Conservation (phyloP, 768 basidiomycete genomes). For the Porpolomopsis calyptriformis region DNA sequence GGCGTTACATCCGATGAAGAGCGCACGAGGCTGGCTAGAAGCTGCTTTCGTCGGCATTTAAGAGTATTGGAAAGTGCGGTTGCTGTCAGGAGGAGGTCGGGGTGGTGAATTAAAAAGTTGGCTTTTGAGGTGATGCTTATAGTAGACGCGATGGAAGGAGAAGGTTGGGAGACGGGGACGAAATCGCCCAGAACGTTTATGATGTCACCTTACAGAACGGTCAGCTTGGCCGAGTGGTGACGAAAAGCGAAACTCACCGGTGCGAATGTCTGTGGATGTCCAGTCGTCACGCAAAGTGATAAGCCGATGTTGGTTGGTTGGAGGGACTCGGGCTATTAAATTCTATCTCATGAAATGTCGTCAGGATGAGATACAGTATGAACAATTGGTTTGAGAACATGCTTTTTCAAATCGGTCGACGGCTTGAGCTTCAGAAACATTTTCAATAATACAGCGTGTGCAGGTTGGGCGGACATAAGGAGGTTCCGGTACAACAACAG, state of each 20-base stretch:
- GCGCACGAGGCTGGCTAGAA: constrained; percentile 58
- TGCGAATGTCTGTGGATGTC: constrained; percentile 49
- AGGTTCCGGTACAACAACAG: constrained; percentile 10
- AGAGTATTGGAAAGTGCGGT: constrained; percentile 79
- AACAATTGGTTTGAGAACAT: neutral
- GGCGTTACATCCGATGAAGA: constrained; percentile 47
- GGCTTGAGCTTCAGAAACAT: constrained; percentile 27
- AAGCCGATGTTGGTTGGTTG: constrained; percentile 27
- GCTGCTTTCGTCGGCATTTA: constrained; percentile 76
- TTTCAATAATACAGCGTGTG: constrained; percentile 48
- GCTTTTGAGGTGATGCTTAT: constrained; percentile 53
- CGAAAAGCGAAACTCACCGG: constrained; percentile 32
- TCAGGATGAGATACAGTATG: neutral
- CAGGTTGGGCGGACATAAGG: constrained; percentile 26
- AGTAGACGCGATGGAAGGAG: constrained; percentile 26
- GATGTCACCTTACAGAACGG: constrained; percentile 48
- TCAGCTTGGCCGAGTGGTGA: neutral
- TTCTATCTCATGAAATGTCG: constrained; percentile 32
- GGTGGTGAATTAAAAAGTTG: constrained; percentile 78
- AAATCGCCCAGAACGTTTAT: constrained; percentile 63
- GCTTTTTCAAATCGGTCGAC: constrained; percentile 34
- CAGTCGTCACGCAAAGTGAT: constrained; percentile 74
- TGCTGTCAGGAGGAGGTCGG: constrained; percentile 84
- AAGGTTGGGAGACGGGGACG: constrained; percentile 19
- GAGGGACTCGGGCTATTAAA: constrained; percentile 38